Percentiles rank a stretch among this genome's conserved stretches.
phyloP scores from a whole-genome alignment of 495 filamentous ascomycete genomes.

The Aspergillus avenaceus region DNA sequence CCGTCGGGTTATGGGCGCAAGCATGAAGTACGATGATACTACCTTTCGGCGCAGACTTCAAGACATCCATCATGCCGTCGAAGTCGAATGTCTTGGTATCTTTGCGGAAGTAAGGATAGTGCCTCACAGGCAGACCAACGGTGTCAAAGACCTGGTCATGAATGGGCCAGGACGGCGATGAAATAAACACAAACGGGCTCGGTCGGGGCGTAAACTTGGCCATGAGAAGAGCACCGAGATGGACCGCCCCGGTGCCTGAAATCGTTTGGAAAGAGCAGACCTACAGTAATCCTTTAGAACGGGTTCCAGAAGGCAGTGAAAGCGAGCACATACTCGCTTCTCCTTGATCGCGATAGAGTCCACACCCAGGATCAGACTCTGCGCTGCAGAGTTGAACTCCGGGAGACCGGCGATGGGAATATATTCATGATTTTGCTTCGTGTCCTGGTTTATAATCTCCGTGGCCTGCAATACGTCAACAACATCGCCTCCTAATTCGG shows the following conservation, averaged over 20 bases:
- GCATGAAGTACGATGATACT: conserved; percentile 32
- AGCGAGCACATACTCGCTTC: background rate
- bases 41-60: background rate
- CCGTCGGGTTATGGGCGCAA: conserved; percentile 43
- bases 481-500: background rate
- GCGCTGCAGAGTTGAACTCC: background rate
- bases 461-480: background rate
- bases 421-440: background rate
- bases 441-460: background rate
- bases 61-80: conserved; percentile 2
- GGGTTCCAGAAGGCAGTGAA: too few species aligned
- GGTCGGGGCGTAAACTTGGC: conserved; percentile 16
- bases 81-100: conserved; percentile 3
- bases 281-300: background rate
- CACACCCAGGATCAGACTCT: background rate
- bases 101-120: conserved; percentile 23
- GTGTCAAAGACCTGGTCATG: conserved; percentile 16
- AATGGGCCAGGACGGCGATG: conserved; percentile 25
- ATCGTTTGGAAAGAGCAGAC: conserved; percentile 55
- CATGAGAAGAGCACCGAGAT: conserved; percentile 73
- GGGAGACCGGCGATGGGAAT: background rate
- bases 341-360: background rate
- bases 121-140: conserved; percentile 6
- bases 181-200: conserved; percentile 13
- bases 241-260: conserved; percentile 77